Evolutionary conservation across 129 eudicot species (phyloP), one percentile per base, ranked within the genome.

Genomic region (Apium graveolens): DNA sequence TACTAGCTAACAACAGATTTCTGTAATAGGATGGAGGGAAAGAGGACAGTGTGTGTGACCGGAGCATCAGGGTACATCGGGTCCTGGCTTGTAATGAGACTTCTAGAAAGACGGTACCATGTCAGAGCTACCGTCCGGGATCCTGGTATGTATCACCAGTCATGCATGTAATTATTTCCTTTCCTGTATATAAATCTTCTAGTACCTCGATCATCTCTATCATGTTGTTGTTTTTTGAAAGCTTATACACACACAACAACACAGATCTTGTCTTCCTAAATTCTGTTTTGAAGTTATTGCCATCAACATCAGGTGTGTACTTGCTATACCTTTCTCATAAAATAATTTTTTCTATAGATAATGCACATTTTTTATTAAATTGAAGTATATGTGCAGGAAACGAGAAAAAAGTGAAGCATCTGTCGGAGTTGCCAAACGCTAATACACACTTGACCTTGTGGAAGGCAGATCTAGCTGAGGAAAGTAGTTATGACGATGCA

Each of bases 31-130:
- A 71, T 37, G 21, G 11, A 13, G 57, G 45, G 44, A 7, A 62
- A 21, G 31, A 55, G 18, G 7, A 82, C 38, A 2, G 85, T 82
- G 29, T 82, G 85, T 12, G 85, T 82, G 27, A 82, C 85, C 1
- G 85, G 85, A 26, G 85, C 85, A 3, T 72, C 85, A 0, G 85
- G 85, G 39, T 82, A 78, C 79, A 43, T 82, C 3, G 82, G 85
- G 0, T 82, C 85, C 11, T 82, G 85, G 85, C 85, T 82, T 24
- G 78, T 78, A n/a, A 82, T 51, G 85, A 78, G 81, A 69, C 82
- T 82, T 41, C 74, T 82, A 13, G 75, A 78, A 68, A 80, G 55
- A 11, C 76, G 85, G 35, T 82, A 82, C 74, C 24, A 44, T 45
- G 85, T 82, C n/a, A 70, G 79, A 41, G 85, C 85, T 16, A 78